Evolutionary conservation across 768 basidiomycete genomes (phyloP), one percentile per base, ranked within the genome.

Genomic region (Phanerodontia chrysosporium): DNA sequence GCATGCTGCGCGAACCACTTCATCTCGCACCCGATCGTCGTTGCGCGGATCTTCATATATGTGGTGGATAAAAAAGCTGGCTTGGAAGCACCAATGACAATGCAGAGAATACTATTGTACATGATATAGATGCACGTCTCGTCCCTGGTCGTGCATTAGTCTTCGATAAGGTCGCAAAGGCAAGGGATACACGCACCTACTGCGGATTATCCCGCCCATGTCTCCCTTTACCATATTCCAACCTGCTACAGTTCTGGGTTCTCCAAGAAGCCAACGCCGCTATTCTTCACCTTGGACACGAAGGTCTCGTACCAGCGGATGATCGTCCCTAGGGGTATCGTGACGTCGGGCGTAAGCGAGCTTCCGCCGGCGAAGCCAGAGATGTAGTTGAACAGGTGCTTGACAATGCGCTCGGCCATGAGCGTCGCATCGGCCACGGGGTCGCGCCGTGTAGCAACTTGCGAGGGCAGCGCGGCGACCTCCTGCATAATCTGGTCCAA

Each of bases 361-460:
- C 67, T 66, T 1, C 74, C 73, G 4, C 76, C 74, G 18, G 75
- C 75, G 64, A 92, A 92, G 1, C 89, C 81, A 7, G 85, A 82
- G 6, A 92, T 62, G 62, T 90, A 92, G 64, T 90, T 89, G 69
- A 91, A 80, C 57, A 92, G 73, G 67, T 93, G 83, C 62, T 85
- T 87, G 24, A 86, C 85, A 57, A 90, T 80, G 45, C 80, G 78
- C 71, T 90, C 87, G 1, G 87, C 87, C 24, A 91, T 72, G 9
- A 79, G 53, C 13, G 77, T 77, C 18, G 86, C 78, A 65, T 87
- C 83, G 0, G 61, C 39, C 66, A 46, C 66, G 13, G 58, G 51
- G 55, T 51, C 57, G 44, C 52, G 55, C 51, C 49, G 49, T n/a
- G 63, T 59, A 14, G 64, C 58, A 32, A 67, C 65, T 0, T 66